Base-by-base conservation (phyloP, 2,329 filamentous ascomycete genomes). In the Sclerotinia spermophila region DNA sequence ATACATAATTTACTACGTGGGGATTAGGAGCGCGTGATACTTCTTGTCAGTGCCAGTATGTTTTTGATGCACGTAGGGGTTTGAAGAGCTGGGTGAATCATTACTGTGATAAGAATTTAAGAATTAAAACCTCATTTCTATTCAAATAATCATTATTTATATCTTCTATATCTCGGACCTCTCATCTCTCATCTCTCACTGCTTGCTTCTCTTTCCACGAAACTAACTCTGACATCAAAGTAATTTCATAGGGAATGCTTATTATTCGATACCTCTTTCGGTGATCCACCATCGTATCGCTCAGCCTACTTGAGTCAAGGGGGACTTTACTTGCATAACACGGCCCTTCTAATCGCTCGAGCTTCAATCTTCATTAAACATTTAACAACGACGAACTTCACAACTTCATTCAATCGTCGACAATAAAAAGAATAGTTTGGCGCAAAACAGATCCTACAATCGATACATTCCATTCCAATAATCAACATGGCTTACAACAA, bases 401-500 rank as follows among this genome's bases (percentile, higher is more conserved):
- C 58, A 30, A 42, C 58, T 42, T 24, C n/a, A 44, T 61, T 7
- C 30, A 19, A 61, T 61, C 21, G 17, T 61, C 19, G 38, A 21
- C 58, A 24, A 61, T 38, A 21, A 5, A 5, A 7, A 30, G 17
- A 30, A 61, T 19, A 7, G 7, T 21, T 42, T 6, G 38, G 30
- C 38, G 58, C 38, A 2, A 61, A 13, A n/a, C 8, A 24, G 13
- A n/a, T 65, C 30, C 33, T 35, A 19, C 15, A 27, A 51, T 38
- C 30, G 1, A 65, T 15, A 38, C 35, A 5, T 15, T 51, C 15
- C 19, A 38, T 27, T 51, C 44, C 27, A 38, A 51, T n/a, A 27
- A 27, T 38, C 74, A 81, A 79, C 72, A 98, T 98, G 95, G 95
- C 95, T 70, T 98, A 98, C 86, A 97, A 97, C 83, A 90, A 89